These are phyloP conservation scores for Nevesoporus exiguus DNA, from an alignment of 768 basidiomycete species.

Conservation along the genomic window DNA sequence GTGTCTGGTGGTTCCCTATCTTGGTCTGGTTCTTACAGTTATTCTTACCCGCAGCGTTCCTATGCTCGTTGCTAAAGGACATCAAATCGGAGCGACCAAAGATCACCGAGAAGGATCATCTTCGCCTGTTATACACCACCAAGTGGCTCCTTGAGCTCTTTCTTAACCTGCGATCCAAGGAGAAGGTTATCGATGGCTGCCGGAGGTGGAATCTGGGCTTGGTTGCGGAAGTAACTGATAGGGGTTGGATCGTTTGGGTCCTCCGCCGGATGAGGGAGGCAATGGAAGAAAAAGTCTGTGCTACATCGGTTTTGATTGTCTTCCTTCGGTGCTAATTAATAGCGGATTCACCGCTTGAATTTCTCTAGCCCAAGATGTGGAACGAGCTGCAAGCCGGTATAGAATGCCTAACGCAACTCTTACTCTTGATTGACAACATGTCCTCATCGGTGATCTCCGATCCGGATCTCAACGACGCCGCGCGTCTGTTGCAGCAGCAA, in stretches of 20 bases:
- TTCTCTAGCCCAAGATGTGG: constrained; percentile 82
- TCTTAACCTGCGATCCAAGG: constrained; percentile 45
- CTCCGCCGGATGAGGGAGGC: constrained; percentile 84
- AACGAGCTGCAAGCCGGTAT: constrained; percentile 92
- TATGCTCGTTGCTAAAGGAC: constrained; percentile 82
- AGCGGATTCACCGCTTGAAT: constrained; percentile 6
- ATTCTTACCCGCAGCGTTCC: constrained; percentile 60
- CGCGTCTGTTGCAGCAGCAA: constrained; percentile 80
- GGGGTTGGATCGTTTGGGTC: constrained; percentile 88
- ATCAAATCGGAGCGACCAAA: constrained; percentile 90
- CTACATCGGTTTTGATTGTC: not conserved
- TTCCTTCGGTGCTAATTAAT: constrained; percentile 4
- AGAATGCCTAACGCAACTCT: constrained; percentile 89
- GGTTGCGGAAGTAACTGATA: constrained; percentile 82
- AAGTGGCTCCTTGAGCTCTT: constrained; percentile 96
- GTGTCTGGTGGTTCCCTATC: constrained; percentile 32
- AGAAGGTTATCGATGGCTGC: constrained; percentile 28
- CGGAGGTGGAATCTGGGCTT: constrained; percentile 63
- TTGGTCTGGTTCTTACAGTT: constrained; percentile 17
- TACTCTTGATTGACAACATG: constrained; percentile 87
- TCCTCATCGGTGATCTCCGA: constrained; percentile 44
- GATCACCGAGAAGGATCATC: constrained; percentile 92
- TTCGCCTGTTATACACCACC: constrained; percentile 80
- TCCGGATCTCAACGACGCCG: constrained; percentile 60
- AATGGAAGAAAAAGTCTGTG: constrained; percentile 80